These are phyloP conservation scores for Chalciporus chontae DNA, from an alignment of 768 basidiomycete species.

Conservation along the genomic window DNA sequence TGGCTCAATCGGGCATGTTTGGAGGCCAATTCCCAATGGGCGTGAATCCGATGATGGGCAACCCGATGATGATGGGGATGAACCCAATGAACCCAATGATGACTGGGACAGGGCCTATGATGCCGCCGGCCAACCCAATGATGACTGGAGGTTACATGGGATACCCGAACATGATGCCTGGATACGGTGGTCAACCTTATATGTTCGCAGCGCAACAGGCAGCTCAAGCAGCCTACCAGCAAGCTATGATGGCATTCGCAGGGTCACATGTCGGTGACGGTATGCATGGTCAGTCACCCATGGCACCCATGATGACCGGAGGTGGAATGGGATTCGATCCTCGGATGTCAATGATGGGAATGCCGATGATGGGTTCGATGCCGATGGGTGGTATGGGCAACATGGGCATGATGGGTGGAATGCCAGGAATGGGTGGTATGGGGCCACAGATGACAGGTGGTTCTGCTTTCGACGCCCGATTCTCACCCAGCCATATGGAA, in stretches of 20 bases:
- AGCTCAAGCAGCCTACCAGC: slow-evolving; percentile 79
- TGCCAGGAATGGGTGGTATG: slow-evolving; percentile 39
- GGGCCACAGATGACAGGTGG: slow-evolving; percentile 63
- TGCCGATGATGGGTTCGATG: slow-evolving; percentile 60
- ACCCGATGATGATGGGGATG: slow-evolving; percentile 62
- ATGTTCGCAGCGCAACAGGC: slow-evolving; percentile 86
- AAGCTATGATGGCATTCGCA: slow-evolving; percentile 81
- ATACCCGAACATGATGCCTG: slow-evolving; percentile 39
- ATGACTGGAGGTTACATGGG: slow-evolving; percentile 51
- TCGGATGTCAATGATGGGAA: slow-evolving; percentile 79
- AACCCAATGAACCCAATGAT: slow-evolving; percentile 56
- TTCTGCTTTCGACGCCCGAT: slow-evolving; percentile 56
- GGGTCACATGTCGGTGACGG: slow-evolving; percentile 70
- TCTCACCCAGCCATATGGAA: slow-evolving; percentile 37
- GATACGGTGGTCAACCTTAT: slow-evolving; percentile 62
- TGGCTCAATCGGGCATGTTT: slow-evolving; percentile 82
- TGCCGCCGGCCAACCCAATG: slow-evolving; percentile 45
- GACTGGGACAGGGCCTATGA: slow-evolving; percentile 52
- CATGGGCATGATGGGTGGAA: slow-evolving; percentile 38
- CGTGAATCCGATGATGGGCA: slow-evolving; percentile 72
- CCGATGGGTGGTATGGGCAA: slow-evolving; percentile 43
- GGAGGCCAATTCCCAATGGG: slow-evolving; percentile 41
- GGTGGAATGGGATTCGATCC: slow-evolving; percentile 60
- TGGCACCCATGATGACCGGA: slow-evolving; percentile 60
- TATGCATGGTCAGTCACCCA: slow-evolving; percentile 33